A percentile compares a stretch with the other conserved stretches of the same genome.
These are phyloP conservation scores for Podospora pseudocomata DNA, from an alignment of 495 filamentous ascomycete genomes.

Conservation along the genomic window DNA sequence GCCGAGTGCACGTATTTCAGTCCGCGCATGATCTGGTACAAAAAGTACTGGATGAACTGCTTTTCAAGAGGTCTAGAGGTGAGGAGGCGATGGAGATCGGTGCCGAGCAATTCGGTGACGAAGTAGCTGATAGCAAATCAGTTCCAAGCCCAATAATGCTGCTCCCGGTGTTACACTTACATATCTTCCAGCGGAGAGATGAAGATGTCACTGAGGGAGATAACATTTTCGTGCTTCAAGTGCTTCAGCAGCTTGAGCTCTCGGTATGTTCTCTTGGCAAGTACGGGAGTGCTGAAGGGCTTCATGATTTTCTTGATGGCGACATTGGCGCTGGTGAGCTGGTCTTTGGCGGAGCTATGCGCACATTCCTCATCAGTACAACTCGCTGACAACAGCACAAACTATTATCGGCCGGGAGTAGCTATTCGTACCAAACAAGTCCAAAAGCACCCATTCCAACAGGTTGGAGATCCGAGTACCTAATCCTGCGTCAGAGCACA, in stretches of 20 bases:
- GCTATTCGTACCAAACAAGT: constrained; percentile 76
- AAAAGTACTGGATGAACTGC: constrained; percentile 99
- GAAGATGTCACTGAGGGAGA: constrained; percentile 98
- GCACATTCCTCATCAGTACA: not conserved
- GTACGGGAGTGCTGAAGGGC: constrained; percentile 95
- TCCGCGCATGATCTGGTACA: constrained; percentile 97
- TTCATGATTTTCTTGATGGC: constrained; percentile 99
- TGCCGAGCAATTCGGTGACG: constrained; percentile 95
- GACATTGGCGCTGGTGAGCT: constrained; percentile 91
- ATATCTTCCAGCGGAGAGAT: constrained; percentile 98
- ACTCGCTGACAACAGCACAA: not conserved
- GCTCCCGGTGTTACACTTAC: constrained; percentile 48
- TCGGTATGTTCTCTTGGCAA: constrained; percentile 95
- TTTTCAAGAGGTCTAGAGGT: constrained; percentile 96
- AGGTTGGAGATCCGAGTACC: constrained; percentile 92
- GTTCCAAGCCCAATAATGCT: not conserved
- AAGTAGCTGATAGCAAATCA: constrained; percentile 68
- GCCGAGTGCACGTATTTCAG: constrained; percentile 99
- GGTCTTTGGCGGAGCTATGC: constrained; percentile 86
- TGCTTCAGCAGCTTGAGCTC: constrained; percentile 98
- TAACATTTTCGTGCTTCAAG: constrained; percentile 95
- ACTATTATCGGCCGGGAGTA: not conserved
- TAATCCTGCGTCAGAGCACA: constrained; percentile 40
- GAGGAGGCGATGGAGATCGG: constrained; percentile 90
- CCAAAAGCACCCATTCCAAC: constrained; percentile 99